phyloP scores from a whole-genome alignment of 768 basidiomycete genomes.

The Mycena capillaripes region DNA sequence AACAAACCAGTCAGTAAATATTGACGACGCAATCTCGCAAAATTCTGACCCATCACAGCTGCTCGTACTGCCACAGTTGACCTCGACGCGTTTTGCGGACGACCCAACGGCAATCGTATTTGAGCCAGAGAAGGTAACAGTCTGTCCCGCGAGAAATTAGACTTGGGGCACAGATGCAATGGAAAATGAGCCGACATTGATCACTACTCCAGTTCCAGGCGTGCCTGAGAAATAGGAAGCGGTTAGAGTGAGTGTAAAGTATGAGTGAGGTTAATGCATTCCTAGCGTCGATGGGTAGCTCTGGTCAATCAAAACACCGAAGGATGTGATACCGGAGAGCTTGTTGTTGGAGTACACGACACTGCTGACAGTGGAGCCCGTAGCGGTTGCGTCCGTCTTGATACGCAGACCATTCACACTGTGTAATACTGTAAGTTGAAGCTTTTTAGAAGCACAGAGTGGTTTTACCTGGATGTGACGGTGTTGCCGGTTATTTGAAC shows the following conservation, averaged over 20 bases:
- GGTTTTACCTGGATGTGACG: slow-evolving; percentile 30
- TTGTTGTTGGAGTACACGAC: slow-evolving; percentile 39
- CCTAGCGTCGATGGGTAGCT: slow-evolving; percentile 37
- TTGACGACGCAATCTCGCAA: neutral
- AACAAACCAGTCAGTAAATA: neutral
- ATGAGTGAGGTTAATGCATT: neutral
- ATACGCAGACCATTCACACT: slow-evolving; percentile 39
- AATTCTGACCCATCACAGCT: slow-evolving; percentile 35
- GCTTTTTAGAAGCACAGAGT: too few relatives aligned
- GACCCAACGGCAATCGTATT: slow-evolving; percentile 38
- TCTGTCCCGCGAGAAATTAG: slow-evolving; percentile 13
- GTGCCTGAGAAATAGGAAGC: slow-evolving; percentile 23
- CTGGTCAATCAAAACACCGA: slow-evolving; percentile 40
- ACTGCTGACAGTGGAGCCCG: slow-evolving; percentile 32
- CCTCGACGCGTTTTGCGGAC: slow-evolving; percentile 36
- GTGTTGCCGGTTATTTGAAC: slow-evolving; percentile 40
- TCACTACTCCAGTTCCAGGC: slow-evolving; percentile 38
- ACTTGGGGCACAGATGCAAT: neutral
- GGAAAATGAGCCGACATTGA: slow-evolving; percentile 25
- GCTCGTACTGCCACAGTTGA: slow-evolving; percentile 38
- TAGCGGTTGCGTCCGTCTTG: slow-evolving; percentile 36
- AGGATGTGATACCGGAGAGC: slow-evolving; percentile 35
- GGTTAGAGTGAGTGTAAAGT: neutral
- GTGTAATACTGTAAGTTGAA: neutral
- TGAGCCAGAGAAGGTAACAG: slow-evolving; percentile 36